Conservation (phyloP, 2,329 filamentous ascomycete genomes). For the Fusarium burgessii region DNA sequence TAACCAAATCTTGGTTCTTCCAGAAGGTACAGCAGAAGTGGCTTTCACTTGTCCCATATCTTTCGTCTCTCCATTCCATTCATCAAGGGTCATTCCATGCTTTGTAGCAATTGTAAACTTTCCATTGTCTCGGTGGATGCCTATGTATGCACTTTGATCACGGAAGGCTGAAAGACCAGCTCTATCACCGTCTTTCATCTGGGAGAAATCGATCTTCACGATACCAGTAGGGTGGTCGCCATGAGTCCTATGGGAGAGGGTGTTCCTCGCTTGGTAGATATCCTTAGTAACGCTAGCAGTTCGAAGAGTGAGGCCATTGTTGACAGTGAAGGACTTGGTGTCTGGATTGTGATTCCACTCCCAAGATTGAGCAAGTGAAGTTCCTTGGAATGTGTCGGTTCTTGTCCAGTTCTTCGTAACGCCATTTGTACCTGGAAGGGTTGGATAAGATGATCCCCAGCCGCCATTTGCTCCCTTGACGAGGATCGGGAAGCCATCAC, state of each 20-base stretch:
- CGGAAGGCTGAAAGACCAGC: slow-evolving; percentile 66
- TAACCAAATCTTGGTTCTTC: slow-evolving; percentile 41
- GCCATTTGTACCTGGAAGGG: slow-evolving; percentile 41
- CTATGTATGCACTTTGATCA: slow-evolving; percentile 65
- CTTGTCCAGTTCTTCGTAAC: slow-evolving; percentile 48
- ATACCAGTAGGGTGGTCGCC: slow-evolving; percentile 62
- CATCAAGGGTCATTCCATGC: slow-evolving; percentile 55
- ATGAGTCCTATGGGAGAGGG: slow-evolving; percentile 60
- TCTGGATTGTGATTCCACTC: slow-evolving; percentile 75
- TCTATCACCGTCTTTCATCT: slow-evolving; percentile 64
- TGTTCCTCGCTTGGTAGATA: slow-evolving; percentile 61
- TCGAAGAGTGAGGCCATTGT: slow-evolving; percentile 59
- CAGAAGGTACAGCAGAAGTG: slow-evolving; percentile 35
- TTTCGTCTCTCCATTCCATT: slow-evolving; percentile 40
- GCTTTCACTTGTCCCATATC: slow-evolving; percentile 35
- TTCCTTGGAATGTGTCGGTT: slow-evolving; percentile 60
- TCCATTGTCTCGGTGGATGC: slow-evolving; percentile 53
- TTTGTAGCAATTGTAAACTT: slow-evolving; percentile 50
- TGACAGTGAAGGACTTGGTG: slow-evolving; percentile 57
- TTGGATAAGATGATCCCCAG: slow-evolving; percentile 61
- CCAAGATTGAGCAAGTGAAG: slow-evolving; percentile 59
- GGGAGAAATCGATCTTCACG: slow-evolving; percentile 60
- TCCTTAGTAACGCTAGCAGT: slow-evolving; percentile 66
- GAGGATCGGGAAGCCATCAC: slow-evolving; percentile 63
- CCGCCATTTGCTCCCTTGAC: slow-evolving; percentile 57